phyloP scores from a whole-genome alignment of 257 asterid species.

The Lycium barbarum region DNA sequence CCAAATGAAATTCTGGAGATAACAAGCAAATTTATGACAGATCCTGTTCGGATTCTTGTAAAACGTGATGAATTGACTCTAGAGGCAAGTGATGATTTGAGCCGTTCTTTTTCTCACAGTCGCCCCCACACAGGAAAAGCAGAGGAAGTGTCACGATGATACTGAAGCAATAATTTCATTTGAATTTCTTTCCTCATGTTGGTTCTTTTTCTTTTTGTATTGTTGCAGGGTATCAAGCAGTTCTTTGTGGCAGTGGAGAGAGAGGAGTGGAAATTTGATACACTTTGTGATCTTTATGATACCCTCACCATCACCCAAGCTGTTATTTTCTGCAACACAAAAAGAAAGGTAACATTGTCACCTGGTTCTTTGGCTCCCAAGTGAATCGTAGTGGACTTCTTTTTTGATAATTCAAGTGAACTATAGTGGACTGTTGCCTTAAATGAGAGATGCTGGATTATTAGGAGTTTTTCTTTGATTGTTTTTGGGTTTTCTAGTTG shows the following conservation, averaged over 20 bases:
- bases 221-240: conserved; percentile 90
- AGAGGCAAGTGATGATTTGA: conserved; percentile 60
- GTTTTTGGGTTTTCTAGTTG: not conserved
- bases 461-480: not conserved
- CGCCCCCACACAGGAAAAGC: not conserved
- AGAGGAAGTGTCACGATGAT: conserved; percentile 22
- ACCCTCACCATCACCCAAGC: conserved; percentile 97
- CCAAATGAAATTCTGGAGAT: conserved; percentile 97
- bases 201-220: not conserved
- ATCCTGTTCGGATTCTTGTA: conserved; percentile 95
- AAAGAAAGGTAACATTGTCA: conserved; percentile 70
- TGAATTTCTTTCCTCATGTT: not conserved
- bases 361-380: conserved; percentile 23
- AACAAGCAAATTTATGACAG: conserved; percentile 98
- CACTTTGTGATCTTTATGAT: conserved; percentile 93
- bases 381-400: not conserved
- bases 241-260: conserved; percentile 96
- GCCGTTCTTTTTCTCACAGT: not conserved
- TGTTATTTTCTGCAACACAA: conserved; percentile 94
- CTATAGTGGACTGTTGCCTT: conserved; percentile 4
- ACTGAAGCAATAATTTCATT: not conserved
- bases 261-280: conserved; percentile 97
- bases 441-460: conserved; percentile 5
- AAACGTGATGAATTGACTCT: conserved; percentile 99
- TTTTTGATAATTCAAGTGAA: conserved; percentile 17